phyloP scores from a whole-genome alignment of 768 basidiomycete genomes.

The Leccinellum rugosiceps region DNA sequence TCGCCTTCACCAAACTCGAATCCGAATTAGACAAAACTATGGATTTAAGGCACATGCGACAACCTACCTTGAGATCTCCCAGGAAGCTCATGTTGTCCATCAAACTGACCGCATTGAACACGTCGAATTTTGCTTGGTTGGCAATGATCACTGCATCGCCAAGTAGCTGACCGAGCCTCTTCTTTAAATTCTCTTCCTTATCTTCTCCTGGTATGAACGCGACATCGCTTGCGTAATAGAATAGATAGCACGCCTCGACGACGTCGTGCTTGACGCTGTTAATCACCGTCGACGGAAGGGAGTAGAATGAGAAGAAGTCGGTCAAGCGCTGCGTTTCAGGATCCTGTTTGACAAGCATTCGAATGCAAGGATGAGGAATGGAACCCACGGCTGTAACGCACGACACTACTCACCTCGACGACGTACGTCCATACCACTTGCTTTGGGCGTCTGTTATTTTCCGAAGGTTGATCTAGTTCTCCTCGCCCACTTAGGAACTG shows the following conservation, averaged over 20 bases:
- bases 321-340: conserved; percentile 80
- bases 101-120: conserved; percentile 91
- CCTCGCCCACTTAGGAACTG: conserved; percentile 85
- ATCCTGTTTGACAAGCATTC: conserved; percentile 48
- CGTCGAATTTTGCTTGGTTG: conserved; percentile 85
- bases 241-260: conserved; percentile 93
- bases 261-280: conserved; percentile 63
- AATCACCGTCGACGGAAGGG: conserved; percentile 92
- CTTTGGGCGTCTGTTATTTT: conserved; percentile 48
- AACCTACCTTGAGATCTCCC: conserved; percentile 72
- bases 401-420: conserved; percentile 65
- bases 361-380: background rate
- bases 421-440: conserved; percentile 98
- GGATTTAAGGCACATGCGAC: no score
- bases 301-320: conserved; percentile 97
- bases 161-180: conserved; percentile 67
- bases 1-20: conserved; percentile 88
- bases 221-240: conserved; percentile 86
- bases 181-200: conserved; percentile 59
- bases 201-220: conserved; percentile 64
- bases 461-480: conserved; percentile 39
- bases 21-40: conserved; percentile 6
- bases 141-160: conserved; percentile 81
- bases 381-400: background rate
- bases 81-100: conserved; percentile 91